Evolutionary conservation across 2,329 filamentous ascomycete species (phyloP).

Genomic region (Arthrobotrys sinensis): DNA sequence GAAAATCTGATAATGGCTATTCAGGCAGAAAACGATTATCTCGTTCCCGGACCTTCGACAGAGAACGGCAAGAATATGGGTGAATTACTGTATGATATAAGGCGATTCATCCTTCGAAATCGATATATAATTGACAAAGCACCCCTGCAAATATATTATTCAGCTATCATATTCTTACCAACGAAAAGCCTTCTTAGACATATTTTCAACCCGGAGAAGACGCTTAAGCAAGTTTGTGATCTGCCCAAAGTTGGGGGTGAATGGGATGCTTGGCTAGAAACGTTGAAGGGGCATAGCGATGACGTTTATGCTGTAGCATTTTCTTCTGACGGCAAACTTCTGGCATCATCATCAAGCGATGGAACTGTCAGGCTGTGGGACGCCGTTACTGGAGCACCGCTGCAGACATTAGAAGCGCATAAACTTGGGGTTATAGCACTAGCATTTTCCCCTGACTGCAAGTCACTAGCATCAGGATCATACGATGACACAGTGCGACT

Average conservation of each 20-base stretch:
- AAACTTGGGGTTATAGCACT: constrained; percentile 86
- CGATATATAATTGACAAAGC: constrained; percentile 3
- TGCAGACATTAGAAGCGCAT: constrained; percentile 6
- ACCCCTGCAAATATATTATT: background rate
- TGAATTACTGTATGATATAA: constrained; percentile 61
- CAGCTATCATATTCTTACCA: constrained; percentile 3
- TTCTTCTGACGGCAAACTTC: constrained; percentile 63
- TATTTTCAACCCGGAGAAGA: background rate
- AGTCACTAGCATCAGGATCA: constrained; percentile 82
- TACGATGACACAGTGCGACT: too few species aligned
- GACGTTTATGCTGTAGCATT: constrained; percentile 63
- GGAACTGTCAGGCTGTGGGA: constrained; percentile 65
- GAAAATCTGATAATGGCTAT: too few species aligned
- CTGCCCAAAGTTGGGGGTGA: background rate
- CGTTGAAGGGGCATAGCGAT: background rate
- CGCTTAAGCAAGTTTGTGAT: background rate
- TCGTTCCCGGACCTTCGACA: background rate
- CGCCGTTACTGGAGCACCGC: background rate
- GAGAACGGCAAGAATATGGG: background rate
- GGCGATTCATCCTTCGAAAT: constrained; percentile 54
- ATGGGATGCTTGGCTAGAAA: background rate
- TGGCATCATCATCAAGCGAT: constrained; percentile 64
- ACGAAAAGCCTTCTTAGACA: background rate
- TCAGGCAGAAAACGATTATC: too few species aligned
- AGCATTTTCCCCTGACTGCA: constrained; percentile 94